Evolutionary conservation across 2,329 filamentous ascomycete genomes (phyloP), one percentile per base, ranked within the genome.

Genomic region (Fusarium mangiferae): DNA sequence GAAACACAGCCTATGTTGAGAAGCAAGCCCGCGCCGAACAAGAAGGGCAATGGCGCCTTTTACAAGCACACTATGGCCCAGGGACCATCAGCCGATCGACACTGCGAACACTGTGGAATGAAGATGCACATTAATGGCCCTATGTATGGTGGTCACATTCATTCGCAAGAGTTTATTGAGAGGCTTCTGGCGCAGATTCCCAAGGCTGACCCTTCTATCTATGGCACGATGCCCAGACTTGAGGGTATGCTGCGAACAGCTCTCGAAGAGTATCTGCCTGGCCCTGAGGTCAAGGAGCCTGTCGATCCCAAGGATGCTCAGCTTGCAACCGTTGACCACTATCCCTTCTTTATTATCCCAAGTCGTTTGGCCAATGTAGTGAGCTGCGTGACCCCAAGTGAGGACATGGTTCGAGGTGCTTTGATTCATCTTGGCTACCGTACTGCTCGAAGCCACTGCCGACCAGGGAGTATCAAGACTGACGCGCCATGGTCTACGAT

Each of bases 191-290:
- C 91, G 48, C 89, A 92, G 65, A 87, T 98, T 14, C 91, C 94
- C 2, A 83, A 86, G 8, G 89, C 90, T 2, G 90, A 95, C 54
- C 87, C 87, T 33, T 86, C 90, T 1, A 88, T 91, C 0, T 99
- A 99, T 79, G 90, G 91, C 44, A 99, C 96, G 0, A 90, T 91
- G 35, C 87, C 90, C 20, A 90, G 96, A 60, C 92, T 99, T 52
- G 91, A 96, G 82, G 96, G 96, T 59, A 98, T 98, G 95, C 87
- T 99, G 42, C 91, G 90, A 28, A 95, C 94, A 6, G 96, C 95
- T 0, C 86, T 97, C 11, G 94, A 98, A 78, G 96, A 99, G 80
- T 78, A 84, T 28, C 74, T 86, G 11, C 82, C 81, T 7, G 81
- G 80, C 2, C 81, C 81, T 4, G 81, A 80, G 82, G 84, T 78